phyloP scores from a whole-genome alignment of 2,329 filamentous ascomycete species.

The Fusarium chaquense region DNA sequence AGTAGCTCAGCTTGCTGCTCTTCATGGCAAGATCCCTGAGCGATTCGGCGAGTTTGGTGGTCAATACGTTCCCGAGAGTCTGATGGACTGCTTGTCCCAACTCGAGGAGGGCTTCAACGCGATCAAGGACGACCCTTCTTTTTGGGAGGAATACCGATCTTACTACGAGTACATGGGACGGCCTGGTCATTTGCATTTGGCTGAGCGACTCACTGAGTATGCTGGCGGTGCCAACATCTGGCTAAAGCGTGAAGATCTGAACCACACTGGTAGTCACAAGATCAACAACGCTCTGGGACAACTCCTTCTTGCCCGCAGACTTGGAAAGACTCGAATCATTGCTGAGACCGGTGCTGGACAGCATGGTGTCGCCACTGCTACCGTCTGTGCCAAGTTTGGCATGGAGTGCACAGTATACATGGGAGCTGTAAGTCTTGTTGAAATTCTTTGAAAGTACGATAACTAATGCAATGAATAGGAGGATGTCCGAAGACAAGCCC shows the following conservation, averaged over 20 bases:
- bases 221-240: conserved; percentile 96
- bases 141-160: conserved; percentile 97
- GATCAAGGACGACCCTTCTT: conserved; percentile 86
- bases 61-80: conserved; percentile 95
- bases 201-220: conserved; percentile 86
- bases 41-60: conserved; percentile 97
- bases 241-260: conserved; percentile 96
- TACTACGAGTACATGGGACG: conserved; percentile 99
- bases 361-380: conserved; percentile 97
- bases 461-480: conserved; percentile 63
- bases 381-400: conserved; percentile 96
- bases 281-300: conserved; percentile 99
- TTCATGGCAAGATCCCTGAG: conserved; percentile 84
- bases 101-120: conserved; percentile 91
- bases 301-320: conserved; percentile 82
- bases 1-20: conserved; percentile 84
- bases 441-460: background rate
- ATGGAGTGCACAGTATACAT: conserved; percentile 99
- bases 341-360: conserved; percentile 98
- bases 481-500: conserved; percentile 92
- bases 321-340: conserved; percentile 97
- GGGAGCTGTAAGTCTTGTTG: conserved; percentile 73
- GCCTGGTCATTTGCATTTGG: conserved; percentile 90
- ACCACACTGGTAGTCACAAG: conserved; percentile 98
- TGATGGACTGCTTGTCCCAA: conserved; percentile 96